Evolutionary conservation across 2,329 filamentous ascomycete species (phyloP), one percentile per base, ranked within the genome.

Genomic region (Arthrocladium fulminans): DNA sequence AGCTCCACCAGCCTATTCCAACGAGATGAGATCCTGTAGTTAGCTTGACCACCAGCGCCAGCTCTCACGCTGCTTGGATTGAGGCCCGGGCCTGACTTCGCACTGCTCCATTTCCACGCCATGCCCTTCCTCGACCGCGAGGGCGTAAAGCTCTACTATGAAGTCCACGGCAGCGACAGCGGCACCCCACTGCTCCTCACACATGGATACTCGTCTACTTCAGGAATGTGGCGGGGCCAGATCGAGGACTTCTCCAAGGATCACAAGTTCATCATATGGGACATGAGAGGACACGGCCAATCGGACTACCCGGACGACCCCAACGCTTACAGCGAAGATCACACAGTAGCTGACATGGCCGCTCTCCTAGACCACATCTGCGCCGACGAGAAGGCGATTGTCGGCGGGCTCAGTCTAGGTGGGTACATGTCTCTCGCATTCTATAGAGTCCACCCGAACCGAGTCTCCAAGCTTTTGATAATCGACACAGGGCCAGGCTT

Each of bases 341-440:
- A 51, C 24, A 55, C 53, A 8, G 45, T 55, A 7, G 34, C 20
- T 5, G 53, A 55, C 35, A 55, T 55, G 49, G 30, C 38, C 1
- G 51, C 47, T 10, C 24, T 55, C 3, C 43, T 55, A 2, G 47
- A 53, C n/a, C 9, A 42, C 3, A 37, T 45, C 22, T 32, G 29
- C 20, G 30, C 20, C n/a, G 19, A 37, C 3, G 22, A 22, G n/a
- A 20, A 45, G 29, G 51, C 44, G 10, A 49, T 55, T 12, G 51
- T 55, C 3, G 53, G 53, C 12, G 53, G 53, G 12, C 47, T 55
- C 19, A 49, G 45, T 7, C 43, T 55, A 1, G 53, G 53, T 15
- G 53, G 53, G 5, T 55, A 55, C 44, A 55, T 55, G 53, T 54
- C 51, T 20, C 49, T 53, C n/a, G 53, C 53, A 1, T 55, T 55